Evolutionary conservation across 2,329 filamentous ascomycete genomes (phyloP).

Genomic region (Cordyceps pruinosa): DNA sequence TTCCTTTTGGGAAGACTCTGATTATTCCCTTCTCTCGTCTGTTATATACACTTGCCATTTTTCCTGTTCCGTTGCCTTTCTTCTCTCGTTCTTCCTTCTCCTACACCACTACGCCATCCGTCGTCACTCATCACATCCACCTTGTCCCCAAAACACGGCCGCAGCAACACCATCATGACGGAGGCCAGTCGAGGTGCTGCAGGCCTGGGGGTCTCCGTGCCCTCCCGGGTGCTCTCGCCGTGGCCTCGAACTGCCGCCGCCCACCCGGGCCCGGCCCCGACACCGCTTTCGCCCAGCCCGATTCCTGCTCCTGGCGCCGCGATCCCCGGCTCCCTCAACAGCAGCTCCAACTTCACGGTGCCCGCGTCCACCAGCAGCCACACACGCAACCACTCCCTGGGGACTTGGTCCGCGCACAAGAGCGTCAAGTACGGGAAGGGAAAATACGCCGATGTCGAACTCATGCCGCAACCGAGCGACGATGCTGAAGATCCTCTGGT

Average conservation of each 20-base stretch:
- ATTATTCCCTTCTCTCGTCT: background rate
- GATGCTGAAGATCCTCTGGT: conserved; percentile 48
- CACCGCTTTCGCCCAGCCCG: too few species aligned
- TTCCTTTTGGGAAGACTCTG: background rate
- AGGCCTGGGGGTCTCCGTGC: background rate
- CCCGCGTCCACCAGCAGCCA: background rate
- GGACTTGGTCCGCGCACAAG: conserved; percentile 15
- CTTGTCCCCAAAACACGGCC: background rate
- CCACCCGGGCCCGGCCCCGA: background rate
- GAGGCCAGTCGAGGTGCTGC: background rate
- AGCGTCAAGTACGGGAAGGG: conserved; percentile 42
- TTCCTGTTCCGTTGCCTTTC: background rate
- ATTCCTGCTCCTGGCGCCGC: too few species aligned
- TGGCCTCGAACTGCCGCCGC: background rate
- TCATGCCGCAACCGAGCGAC: conserved; percentile 50
- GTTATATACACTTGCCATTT: background rate
- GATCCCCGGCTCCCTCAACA: conserved; percentile 3
- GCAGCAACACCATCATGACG: background rate
- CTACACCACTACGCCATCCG: background rate
- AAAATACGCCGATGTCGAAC: conserved; percentile 35
- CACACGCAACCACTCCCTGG: conserved; percentile 13
- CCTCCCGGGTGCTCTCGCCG: background rate
- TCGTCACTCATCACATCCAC: too few species aligned
- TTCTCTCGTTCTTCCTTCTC: background rate
- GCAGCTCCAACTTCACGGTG: conserved; percentile 2